Evolutionary conservation across 2,329 filamentous ascomycete species (phyloP).

Genomic region (Diaporthe sp.): DNA sequence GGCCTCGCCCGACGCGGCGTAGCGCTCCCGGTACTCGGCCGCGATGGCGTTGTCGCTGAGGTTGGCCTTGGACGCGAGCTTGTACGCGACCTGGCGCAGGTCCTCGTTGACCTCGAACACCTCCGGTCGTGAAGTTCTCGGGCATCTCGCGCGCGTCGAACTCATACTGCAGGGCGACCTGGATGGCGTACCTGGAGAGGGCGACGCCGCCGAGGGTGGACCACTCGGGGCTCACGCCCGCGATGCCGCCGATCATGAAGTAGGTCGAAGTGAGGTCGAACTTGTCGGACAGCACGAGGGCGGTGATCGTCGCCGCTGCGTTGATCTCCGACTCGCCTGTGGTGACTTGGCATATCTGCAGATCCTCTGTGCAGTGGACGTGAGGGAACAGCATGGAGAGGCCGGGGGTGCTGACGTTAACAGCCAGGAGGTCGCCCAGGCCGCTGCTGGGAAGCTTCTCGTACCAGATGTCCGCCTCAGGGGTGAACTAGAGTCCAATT

Average conservation of each 20-base stretch:
- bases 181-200: slow-evolving; percentile 77
- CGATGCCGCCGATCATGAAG: slow-evolving; percentile 79
- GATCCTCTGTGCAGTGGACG: slow-evolving; percentile 72
- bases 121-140: slow-evolving; percentile 71
- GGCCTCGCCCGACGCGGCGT: slow-evolving; percentile 55
- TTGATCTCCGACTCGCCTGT: slow-evolving; percentile 82
- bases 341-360: slow-evolving; percentile 76
- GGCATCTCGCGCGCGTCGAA: slow-evolving; percentile 79
- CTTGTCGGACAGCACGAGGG: slow-evolving; percentile 69
- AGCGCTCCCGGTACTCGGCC: slow-evolving; percentile 66
- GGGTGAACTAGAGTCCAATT: slow-evolving; percentile 62
- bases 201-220: slow-evolving; percentile 76
- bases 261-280: slow-evolving; percentile 78
- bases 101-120: slow-evolving; percentile 75
- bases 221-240: slow-evolving; percentile 77
- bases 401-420: slow-evolving; percentile 70
- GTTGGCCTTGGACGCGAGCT: slow-evolving; percentile 62
- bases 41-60: slow-evolving; percentile 65
- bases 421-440: slow-evolving; percentile 67
- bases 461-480: slow-evolving; percentile 74
- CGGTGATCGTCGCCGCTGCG: slow-evolving; percentile 74
- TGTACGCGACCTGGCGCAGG: slow-evolving; percentile 66
- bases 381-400: slow-evolving; percentile 75
- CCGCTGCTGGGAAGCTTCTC: slow-evolving; percentile 58
- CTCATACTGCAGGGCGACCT: slow-evolving; percentile 82